Conservation (phyloP, 2,329 filamentous ascomycete species). For the Aspergillus eucalypticola region DNA sequence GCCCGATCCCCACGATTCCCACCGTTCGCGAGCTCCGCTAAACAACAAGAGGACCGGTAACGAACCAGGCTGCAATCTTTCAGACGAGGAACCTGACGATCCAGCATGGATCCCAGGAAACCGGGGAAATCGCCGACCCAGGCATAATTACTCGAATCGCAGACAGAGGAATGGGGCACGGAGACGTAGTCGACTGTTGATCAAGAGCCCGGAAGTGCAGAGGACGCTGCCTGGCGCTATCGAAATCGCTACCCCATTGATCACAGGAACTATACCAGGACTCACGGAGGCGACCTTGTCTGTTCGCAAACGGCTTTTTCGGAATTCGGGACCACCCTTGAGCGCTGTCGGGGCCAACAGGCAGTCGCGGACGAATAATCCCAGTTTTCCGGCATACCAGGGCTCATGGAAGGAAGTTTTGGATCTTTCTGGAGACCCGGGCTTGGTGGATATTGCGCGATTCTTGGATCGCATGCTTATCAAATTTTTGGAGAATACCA, state of each 20-base stretch:
- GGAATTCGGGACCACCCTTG: constrained; percentile 10
- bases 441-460: constrained; percentile 38
- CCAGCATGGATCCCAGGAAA: constrained; percentile 44
- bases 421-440: constrained; percentile 33
- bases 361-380: constrained; percentile 27
- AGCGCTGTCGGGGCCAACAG: constrained; percentile 12
- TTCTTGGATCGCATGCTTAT: constrained; percentile 38
- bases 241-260: constrained; percentile 44
- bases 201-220: constrained; percentile 38
- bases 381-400: constrained; percentile 31
- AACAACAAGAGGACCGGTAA: constrained; percentile 1
- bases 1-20: not conserved
- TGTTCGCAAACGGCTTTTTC: constrained; percentile 24
- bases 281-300: constrained; percentile 18
- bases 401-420: constrained; percentile 38
- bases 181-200: constrained; percentile 31
- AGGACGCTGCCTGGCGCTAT: constrained; percentile 43
- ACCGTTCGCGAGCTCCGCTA: constrained; percentile 5
- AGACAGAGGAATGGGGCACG: constrained; percentile 26
- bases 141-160: constrained; percentile 41
- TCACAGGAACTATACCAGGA: constrained; percentile 36
- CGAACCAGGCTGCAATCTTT: constrained; percentile 26
- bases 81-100: constrained; percentile 40
- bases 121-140: constrained; percentile 34
- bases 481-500: constrained; percentile 40